phyloP scores from a whole-genome alignment of 225 moss, liverwort and hornwort species.

The Bryum argenteum region DNA sequence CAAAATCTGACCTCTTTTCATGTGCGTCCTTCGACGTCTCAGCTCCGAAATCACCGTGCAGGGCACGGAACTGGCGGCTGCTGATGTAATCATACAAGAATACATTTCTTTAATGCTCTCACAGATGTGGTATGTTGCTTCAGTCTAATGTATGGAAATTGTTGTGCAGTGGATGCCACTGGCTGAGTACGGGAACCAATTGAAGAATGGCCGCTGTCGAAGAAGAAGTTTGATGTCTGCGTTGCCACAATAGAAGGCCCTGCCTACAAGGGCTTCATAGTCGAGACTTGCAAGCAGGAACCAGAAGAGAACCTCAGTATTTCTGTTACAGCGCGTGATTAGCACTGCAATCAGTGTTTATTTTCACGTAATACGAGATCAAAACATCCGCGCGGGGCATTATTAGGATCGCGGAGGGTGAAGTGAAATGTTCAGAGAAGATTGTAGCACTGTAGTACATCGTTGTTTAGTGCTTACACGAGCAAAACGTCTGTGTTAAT shows the following conservation, averaged over 20 bases:
- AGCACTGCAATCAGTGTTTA: not conserved
- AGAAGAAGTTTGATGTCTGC: constrained; percentile 59
- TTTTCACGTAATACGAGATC: not conserved
- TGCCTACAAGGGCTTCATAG: constrained; percentile 35
- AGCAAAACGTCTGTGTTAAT: constrained; percentile 9
- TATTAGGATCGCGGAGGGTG: too few species aligned
- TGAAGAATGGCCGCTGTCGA: constrained; percentile 46
- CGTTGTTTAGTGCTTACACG: not conserved
- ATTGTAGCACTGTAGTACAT: not conserved
- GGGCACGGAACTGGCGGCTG: constrained; percentile 50
- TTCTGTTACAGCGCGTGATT: constrained; percentile 21
- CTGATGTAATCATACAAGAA: constrained; percentile 31
- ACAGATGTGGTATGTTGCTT: not conserved
- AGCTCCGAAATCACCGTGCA: constrained; percentile 44
- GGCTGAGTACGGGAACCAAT: constrained; percentile 36
- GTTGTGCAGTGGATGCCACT: constrained; percentile 53
- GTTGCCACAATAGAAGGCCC: constrained; percentile 15
- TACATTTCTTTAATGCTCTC: not conserved
- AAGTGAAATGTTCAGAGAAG: not conserved
- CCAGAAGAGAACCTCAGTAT: constrained; percentile 29
- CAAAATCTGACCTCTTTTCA: constrained; percentile 64
- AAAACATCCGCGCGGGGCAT: not conserved
- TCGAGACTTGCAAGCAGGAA: constrained; percentile 41
- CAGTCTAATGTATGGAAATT: not conserved
- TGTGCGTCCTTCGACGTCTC: constrained; percentile 59